Percentiles rank a stretch among this genome's conserved stretches.
These are phyloP conservation scores for Sporodiniella umbellata DNA, from an alignment of 371 early-diverging fungal species.

Conservation along the genomic window DNA sequence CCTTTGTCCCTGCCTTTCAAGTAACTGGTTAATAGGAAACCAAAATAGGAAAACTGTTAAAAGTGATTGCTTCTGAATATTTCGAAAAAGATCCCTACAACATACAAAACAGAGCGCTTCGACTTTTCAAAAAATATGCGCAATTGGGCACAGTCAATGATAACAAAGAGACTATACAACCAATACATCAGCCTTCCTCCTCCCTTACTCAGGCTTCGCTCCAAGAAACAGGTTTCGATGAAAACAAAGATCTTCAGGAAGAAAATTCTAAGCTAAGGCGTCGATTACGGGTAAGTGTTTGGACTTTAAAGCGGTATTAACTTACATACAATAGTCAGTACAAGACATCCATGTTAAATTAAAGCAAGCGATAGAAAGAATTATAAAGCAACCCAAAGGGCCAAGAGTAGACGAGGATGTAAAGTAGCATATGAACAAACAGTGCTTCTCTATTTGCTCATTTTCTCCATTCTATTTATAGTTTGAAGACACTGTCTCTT, in stretches of 20 bases:
- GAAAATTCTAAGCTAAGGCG: constrained; percentile 35
- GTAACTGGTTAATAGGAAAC: constrained; percentile 44
- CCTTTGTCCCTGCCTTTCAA: no score
- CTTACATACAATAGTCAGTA: neutral
- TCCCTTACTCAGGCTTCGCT: neutral
- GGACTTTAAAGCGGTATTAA: neutral
- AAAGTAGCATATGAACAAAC: neutral
- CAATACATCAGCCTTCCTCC: neutral
- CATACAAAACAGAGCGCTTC: constrained; percentile 26
- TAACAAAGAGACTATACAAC: neutral
- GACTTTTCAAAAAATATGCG: constrained; percentile 31
- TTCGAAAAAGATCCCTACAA: constrained; percentile 32
- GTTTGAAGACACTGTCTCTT: neutral
- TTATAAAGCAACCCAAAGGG: neutral
- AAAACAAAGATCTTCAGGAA: constrained; percentile 18
- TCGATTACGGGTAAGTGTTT: neutral
- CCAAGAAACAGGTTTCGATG: neutral
- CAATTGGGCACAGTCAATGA: constrained; percentile 7
- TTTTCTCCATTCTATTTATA: neutral
- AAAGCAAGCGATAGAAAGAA: neutral
- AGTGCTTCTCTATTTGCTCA: neutral
- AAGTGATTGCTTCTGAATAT: constrained; percentile 35
- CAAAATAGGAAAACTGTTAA: constrained; percentile 43
- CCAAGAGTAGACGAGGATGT: neutral
- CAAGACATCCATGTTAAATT: neutral